These are phyloP conservation scores for Nidularia sp. DNA, from an alignment of 768 basidiomycete species.

Conservation along the genomic window DNA sequence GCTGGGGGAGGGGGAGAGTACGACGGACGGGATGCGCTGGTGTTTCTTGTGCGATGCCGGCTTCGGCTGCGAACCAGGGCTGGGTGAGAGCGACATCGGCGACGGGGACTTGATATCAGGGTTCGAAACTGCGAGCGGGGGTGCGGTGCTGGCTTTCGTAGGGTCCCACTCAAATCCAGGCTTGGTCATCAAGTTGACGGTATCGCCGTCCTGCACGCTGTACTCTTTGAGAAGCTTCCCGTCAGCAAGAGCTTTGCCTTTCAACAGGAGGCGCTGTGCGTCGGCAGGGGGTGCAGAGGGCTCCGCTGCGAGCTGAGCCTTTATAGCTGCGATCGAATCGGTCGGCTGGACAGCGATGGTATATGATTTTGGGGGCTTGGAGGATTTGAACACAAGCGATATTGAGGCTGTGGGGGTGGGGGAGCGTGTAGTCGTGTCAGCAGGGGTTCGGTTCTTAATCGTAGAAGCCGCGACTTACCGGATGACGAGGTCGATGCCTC, in stretches of 20 bases:
- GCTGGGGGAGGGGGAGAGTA: slow-evolving; percentile 75
- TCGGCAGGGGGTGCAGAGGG: slow-evolving; percentile 73
- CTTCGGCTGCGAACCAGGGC: slow-evolving; percentile 9
- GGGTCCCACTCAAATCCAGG: slow-evolving; percentile 68
- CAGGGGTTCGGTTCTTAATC: no score
- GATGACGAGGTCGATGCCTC: slow-evolving; percentile 23
- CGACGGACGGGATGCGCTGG: slow-evolving; percentile 71
- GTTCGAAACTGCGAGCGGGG: slow-evolving; percentile 15
- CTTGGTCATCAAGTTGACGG: slow-evolving; percentile 85
- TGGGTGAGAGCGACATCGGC: slow-evolving; percentile 17
- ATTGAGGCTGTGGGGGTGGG: slow-evolving; percentile 38
- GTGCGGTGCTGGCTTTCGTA: slow-evolving; percentile 10
- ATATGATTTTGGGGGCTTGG: slow-evolving; percentile 80
- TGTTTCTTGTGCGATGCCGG: slow-evolving; percentile 38
- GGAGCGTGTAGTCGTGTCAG: neutral
- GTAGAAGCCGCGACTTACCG: slow-evolving; percentile 18
- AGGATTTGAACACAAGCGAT: slow-evolving; percentile 82
- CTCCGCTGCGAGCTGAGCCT: slow-evolving; percentile 65
- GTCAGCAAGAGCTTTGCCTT: slow-evolving; percentile 93
- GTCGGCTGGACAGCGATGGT: slow-evolving; percentile 69
- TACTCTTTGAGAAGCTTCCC: slow-evolving; percentile 90
- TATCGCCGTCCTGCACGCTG: slow-evolving; percentile 73
- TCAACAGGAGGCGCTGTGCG: slow-evolving; percentile 82
- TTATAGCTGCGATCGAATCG: slow-evolving; percentile 82
- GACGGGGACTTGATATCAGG: slow-evolving; percentile 12